A percentile compares a stretch with the other conserved stretches of the same genome.
These are phyloP conservation scores for Emericellopsis terricola DNA, from an alignment of 495 filamentous ascomycete species.

Conservation along the genomic window DNA sequence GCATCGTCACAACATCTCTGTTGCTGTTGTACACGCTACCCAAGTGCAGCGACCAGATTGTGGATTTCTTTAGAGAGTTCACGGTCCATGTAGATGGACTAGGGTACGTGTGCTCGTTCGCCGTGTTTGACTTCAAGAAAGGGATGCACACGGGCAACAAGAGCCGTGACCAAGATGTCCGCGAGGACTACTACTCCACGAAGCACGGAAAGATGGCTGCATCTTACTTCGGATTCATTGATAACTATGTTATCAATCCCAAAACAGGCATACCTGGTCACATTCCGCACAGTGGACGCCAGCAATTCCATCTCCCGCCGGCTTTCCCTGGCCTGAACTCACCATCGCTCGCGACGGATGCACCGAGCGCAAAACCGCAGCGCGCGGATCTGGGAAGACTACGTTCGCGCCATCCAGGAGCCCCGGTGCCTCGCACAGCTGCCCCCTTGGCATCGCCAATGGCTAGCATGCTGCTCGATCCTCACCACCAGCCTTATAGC, in stretches of 20 bases:
- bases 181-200: slow-evolving; percentile 83
- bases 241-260: slow-evolving; percentile 64
- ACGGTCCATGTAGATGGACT: slow-evolving; percentile 93
- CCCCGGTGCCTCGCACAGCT: slow-evolving; percentile 11
- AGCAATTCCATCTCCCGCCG: slow-evolving; percentile 65
- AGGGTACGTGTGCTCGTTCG: slow-evolving; percentile 90
- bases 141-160: slow-evolving; percentile 38
- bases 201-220: slow-evolving; percentile 96
- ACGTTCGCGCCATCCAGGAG: slow-evolving; percentile 8
- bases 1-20: slow-evolving; percentile 81
- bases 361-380: slow-evolving; percentile 30
- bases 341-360: slow-evolving; percentile 36
- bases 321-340: slow-evolving; percentile 54
- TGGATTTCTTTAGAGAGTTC: slow-evolving; percentile 96
- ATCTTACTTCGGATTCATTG: slow-evolving; percentile 82
- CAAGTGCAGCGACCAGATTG: slow-evolving; percentile 76
- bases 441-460: slow-evolving; percentile 32
- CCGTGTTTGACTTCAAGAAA: slow-evolving; percentile 94
- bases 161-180: slow-evolving; percentile 33
- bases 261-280: slow-evolving; percentile 30
- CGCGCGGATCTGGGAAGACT: slow-evolving; percentile 17
- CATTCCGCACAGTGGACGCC: slow-evolving; percentile 27
- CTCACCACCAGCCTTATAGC: slow-evolving; percentile 63
- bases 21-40: slow-evolving; percentile 77
- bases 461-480: slow-evolving; percentile 65